These are phyloP conservation scores for Fomes fomentarius DNA, from an alignment of 1,284 basidiomycete species.

Conservation along the genomic window DNA sequence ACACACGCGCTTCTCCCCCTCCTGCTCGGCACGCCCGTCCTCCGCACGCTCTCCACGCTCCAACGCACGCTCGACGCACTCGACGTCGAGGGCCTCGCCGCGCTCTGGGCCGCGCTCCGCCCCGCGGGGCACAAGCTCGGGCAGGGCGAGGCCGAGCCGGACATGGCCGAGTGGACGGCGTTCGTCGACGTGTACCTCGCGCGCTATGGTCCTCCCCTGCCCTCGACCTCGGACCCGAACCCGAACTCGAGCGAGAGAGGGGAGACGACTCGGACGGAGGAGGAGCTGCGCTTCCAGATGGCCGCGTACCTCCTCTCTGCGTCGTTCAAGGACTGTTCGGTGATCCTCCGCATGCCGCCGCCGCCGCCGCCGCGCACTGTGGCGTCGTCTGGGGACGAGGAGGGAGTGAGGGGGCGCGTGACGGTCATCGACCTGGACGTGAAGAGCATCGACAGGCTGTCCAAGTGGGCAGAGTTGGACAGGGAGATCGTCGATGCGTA, in stretches of 20 bases:
- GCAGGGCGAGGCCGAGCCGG: slow-evolving; percentile 23
- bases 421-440: slow-evolving; percentile 87
- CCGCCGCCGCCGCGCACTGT: no score
- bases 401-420: slow-evolving; percentile 40
- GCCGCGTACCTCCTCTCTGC: slow-evolving; percentile 85
- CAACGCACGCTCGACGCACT: slow-evolving; percentile 82
- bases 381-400: not conserved
- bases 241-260: no score
- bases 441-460: slow-evolving; percentile 72
- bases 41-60: slow-evolving; percentile 61
- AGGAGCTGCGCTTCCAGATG: slow-evolving; percentile 59
- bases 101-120: slow-evolving; percentile 45
- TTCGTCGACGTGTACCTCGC: slow-evolving; percentile 51
- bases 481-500: slow-evolving; percentile 63
- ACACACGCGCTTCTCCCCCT: slow-evolving; percentile 50
- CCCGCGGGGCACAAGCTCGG: slow-evolving; percentile 20
- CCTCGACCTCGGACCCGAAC: no score
- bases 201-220: no score
- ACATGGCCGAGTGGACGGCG: slow-evolving; percentile 29
- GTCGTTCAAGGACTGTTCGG: slow-evolving; percentile 96
- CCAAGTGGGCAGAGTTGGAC: slow-evolving; percentile 79
- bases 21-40: slow-evolving; percentile 56
- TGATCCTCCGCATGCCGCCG: slow-evolving; percentile 65
- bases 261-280: slow-evolving; percentile 34
- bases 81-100: slow-evolving; percentile 80